Evolutionary conservation across 305 asterid genomes (phyloP), one percentile per base, ranked within the genome.

Genomic region (Fraxinus platypoda): DNA sequence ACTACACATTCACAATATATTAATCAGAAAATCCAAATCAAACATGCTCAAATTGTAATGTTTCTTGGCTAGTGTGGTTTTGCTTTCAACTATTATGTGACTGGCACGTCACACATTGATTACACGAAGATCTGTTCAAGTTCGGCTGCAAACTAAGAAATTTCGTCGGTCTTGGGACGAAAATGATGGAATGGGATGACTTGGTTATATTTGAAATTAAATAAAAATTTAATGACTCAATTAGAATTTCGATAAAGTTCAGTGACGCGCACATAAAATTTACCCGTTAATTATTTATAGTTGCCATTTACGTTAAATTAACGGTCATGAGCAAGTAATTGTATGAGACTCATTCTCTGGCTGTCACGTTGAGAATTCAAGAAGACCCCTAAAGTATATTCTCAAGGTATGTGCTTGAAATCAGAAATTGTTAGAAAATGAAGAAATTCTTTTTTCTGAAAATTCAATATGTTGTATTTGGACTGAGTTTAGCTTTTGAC

Each of bases 391-490:
- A 26, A 54, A 23, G 25, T 54, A 23, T 34, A 0, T 52, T 72
- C 35, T 73, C 74, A 78, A 74, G 83, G 83, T 81, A 59, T 54
- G 83, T 34, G 2, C 28, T 34, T 46, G 37, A 6, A 31, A 43
- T 33, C 3, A n/a, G 5, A 74, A 80, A 25, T 66, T 79, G 62
- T 26, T 35, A 3, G 46, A 80, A 49, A 33, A 31, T 62, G 71
- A 62, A 62, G 71, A 23, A 62, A 62, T 23, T 0, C 3, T 74
- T 31, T 74, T 73, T 73, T 23, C 46, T 73, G 31, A 6, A 21
- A 21, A 21, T 38, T 38, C 46, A 2, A 34, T 8, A 3, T 41
- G 31, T 38, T 19, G 46, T 5, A 23, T 21, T 13, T 37, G 33
- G 7, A 15, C 78, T 74, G 34, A n/a, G 0, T 37, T 3, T 23